Base-by-base conservation (phyloP, 2,329 filamentous ascomycete genomes). In the Geosmithia putterillii region DNA sequence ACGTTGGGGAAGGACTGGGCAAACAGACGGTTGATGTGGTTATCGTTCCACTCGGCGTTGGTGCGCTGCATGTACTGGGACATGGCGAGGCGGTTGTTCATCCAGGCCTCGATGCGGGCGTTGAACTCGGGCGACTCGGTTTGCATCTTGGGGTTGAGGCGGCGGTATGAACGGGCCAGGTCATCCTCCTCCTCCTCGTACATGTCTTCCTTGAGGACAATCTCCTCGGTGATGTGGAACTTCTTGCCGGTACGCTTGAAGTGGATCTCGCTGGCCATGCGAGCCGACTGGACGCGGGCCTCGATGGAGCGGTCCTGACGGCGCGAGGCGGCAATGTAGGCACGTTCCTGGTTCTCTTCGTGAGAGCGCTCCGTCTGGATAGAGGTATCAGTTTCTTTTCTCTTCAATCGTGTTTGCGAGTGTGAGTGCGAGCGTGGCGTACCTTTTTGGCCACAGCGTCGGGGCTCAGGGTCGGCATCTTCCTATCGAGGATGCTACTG, bases 161-260 rank as follows among this genome's bases (percentile, higher is more conserved):
- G 67, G 45, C 78, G 71, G 55, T 80, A 84, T 43, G 79, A 76
- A 47, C 77, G 71, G 1, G 82, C 79, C 20, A 86, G 58, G 45
- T 89, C 84, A 51, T 94, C 86, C 43, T 94, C 88, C 55, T 94
- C 86, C 60, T 95, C 89, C 55, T 95, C 88, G 57, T 95, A 95
- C 86, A 95, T 94, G 59, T 94, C 87, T 59, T 95, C 89, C 48
- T 86, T 88, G 51, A 84, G 69, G 12, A 95, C 88, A 21, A 92
- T 88, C 54, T 92, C 76, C 60, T 89, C 83, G 21, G 83, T 88
- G 45, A 95, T 84, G 51, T 81, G 80, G 46, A 95, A 72, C 2
- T 75, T 79, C 52, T 87, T 84, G 35, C 89, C 90, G 0, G 89
- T 95, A 17, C 88, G 79, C 58, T 81, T 76, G 66, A 88, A 87